Evolutionary conservation across 2,329 filamentous ascomycete species (phyloP), one percentile per base, ranked within the genome.

Genomic region (Apiospora marii): DNA sequence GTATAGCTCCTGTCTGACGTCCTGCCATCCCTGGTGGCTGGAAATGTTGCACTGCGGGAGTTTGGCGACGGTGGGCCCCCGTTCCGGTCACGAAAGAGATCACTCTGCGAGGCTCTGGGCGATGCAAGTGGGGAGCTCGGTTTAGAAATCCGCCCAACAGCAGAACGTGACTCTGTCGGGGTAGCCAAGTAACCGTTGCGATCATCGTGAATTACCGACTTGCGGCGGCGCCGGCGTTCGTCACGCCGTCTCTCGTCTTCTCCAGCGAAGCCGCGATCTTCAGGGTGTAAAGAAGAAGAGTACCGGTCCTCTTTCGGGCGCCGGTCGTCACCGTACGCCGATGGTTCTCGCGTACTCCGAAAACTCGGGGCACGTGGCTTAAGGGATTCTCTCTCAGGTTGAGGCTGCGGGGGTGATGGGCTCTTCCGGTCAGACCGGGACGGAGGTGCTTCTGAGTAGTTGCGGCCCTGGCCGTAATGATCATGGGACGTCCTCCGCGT

Each of bases 21-120:
- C 37, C 67, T 76, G 34, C 75, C 71, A 10, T 80, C 79, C 70
- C 73, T 79, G 41, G 24, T 67, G 10, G 43, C 14, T 24, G 79
- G 78, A n/a, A 80, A 78, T 12, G 79, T 79, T 34, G 77, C 68
- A 70, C 79, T 80, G 30, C 80, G 79, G 49, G 78, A 73, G 72
- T 75, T 78, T 0, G 78, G 75, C 49, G 75, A 73, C 22, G 70
- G 48, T 22, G 77, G 75, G 16, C 71, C 74, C 5, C 79, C 78
- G 13, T 43, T 37, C n/a, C 30, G 58, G 22, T 68, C 71, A 68
- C 19, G 37, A 51, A 76, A 74, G 30, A 78, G 44, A n/a, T 77
- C 75, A 27, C 67, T 72, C 49, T 77, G 78, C 16, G 79, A 80
- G 27, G 67, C 49, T 37, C 75, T 74, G 27, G 78, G 76, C 24